Conservation (phyloP, 208 protist species). For the Blastocrithidia nonstop region DNA sequence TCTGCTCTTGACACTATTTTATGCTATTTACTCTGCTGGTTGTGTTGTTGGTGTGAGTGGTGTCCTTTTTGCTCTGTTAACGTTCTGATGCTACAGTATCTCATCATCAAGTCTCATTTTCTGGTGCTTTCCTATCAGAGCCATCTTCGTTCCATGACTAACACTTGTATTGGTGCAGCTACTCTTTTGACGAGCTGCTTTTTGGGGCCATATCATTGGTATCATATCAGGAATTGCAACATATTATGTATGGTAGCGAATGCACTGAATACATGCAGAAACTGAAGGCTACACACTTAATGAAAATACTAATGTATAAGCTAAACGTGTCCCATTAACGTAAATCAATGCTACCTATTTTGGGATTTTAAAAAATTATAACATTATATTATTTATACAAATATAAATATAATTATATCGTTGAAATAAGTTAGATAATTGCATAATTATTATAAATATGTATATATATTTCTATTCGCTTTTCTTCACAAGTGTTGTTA, state of each 20-base stretch:
- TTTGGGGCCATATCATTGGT: slow-evolving; percentile 5
- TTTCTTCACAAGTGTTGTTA: no score
- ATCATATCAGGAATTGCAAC: slow-evolving; percentile 6
- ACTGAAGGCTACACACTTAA: no score
- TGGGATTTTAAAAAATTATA: no score
- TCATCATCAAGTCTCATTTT: slow-evolving; percentile 1
- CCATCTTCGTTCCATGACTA: slow-evolving; percentile 2
- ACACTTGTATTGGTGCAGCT: slow-evolving; percentile 7
- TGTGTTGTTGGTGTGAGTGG: slow-evolving; percentile 9
- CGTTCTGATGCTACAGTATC: slow-evolving; percentile 3
- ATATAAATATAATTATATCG: no score
- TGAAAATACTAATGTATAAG: no score
- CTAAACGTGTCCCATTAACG: no score
- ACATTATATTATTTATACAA: no score
- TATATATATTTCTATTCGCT: no score
- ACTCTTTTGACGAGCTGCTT: slow-evolving; percentile 8
- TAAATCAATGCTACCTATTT: no score
- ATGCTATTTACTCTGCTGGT: background rate
- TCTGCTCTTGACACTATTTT: background rate
- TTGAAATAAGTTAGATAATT: no score
- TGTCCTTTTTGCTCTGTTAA: slow-evolving; percentile 12
- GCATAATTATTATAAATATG: no score
- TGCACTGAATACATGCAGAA: no score
- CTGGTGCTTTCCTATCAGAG: slow-evolving; percentile 3
- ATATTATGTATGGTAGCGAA: slow-evolving; percentile 7